These are phyloP conservation scores for Calcarisporium arbuscula DNA, from an alignment of 2,329 filamentous ascomycete species.

Conservation along the genomic window DNA sequence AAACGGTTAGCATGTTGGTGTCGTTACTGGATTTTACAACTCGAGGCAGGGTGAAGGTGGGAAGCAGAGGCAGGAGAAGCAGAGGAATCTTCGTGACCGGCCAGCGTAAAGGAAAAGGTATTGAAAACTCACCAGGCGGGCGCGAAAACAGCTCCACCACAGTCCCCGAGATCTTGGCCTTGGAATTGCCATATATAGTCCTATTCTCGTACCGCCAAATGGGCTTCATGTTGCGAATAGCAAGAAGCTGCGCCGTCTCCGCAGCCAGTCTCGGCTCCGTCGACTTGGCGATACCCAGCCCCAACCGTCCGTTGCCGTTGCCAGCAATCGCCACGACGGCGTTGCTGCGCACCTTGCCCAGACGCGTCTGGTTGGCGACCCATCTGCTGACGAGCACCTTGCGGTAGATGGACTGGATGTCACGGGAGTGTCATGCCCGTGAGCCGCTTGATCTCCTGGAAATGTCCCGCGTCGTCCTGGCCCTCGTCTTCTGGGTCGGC, in stretches of 20 bases:
- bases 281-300: conserved; percentile 85
- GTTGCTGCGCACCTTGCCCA: conserved; percentile 79
- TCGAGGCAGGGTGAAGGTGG: no score
- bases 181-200: conserved; percentile 82
- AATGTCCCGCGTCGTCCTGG: conserved; percentile 44
- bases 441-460: conserved; percentile 45
- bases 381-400: conserved; percentile 69
- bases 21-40: neutral
- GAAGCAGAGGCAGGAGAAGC: neutral
- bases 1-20: conserved; percentile 6
- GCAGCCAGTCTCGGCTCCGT: conserved; percentile 62
- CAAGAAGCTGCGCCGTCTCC: conserved; percentile 69
- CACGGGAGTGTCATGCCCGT: conserved; percentile 47
- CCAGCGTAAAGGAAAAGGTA: neutral
- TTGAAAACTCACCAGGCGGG: conserved; percentile 67
- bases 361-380: conserved; percentile 89
- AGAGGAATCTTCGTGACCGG: no score
- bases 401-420: conserved; percentile 50
- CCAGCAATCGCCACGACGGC: conserved; percentile 79
- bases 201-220: conserved; percentile 84
- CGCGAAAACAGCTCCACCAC: conserved; percentile 75
- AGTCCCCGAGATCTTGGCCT: conserved; percentile 81
- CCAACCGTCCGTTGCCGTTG: conserved; percentile 78
- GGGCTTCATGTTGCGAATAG: conserved; percentile 90
- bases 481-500: conserved; percentile 44